Percentiles rank a stretch among this genome's conserved stretches.
Conservation (phyloP, 768 basidiomycete species). For the Agaricus sinodeliciosus region DNA sequence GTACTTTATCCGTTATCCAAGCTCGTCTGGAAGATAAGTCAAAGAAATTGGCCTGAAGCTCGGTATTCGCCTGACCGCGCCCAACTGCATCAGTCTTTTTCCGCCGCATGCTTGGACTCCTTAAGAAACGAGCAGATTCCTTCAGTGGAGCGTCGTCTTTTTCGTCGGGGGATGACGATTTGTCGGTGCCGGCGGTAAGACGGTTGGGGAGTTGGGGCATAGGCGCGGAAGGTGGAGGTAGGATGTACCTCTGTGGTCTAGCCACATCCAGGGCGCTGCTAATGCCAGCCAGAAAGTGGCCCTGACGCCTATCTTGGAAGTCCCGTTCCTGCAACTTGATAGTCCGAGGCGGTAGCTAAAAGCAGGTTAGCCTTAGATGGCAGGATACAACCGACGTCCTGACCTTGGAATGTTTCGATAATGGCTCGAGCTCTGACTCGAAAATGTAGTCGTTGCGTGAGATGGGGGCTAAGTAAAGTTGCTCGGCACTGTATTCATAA, state of each 20-base stretch:
- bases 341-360: constrained; percentile 7
- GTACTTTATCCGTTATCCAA: constrained; percentile 11
- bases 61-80: constrained; percentile 23
- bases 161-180: constrained; percentile 26
- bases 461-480: constrained; percentile 32
- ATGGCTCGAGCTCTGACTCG: constrained; percentile 18
- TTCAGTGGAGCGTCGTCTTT: constrained; percentile 12
- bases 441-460: constrained; percentile 21
- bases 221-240: constrained; percentile 32
- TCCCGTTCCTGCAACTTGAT: constrained; percentile 4
- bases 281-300: not conserved
- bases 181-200: constrained; percentile 19
- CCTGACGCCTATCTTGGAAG: constrained; percentile 3
- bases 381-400: not conserved
- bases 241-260: constrained; percentile 19
- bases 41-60: constrained; percentile 18
- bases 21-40: constrained; percentile 15
- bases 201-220: constrained; percentile 30
- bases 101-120: constrained; percentile 27
- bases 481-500: constrained; percentile 42
- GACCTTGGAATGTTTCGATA: constrained; percentile 2
- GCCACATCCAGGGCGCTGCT: constrained; percentile 4
- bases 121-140: constrained; percentile 22
- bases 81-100: constrained; percentile 30
- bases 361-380: not conserved